Evolutionary conservation across 2,329 filamentous ascomycete species (phyloP).

Genomic region (Cephalotrichum gorgonifer): DNA sequence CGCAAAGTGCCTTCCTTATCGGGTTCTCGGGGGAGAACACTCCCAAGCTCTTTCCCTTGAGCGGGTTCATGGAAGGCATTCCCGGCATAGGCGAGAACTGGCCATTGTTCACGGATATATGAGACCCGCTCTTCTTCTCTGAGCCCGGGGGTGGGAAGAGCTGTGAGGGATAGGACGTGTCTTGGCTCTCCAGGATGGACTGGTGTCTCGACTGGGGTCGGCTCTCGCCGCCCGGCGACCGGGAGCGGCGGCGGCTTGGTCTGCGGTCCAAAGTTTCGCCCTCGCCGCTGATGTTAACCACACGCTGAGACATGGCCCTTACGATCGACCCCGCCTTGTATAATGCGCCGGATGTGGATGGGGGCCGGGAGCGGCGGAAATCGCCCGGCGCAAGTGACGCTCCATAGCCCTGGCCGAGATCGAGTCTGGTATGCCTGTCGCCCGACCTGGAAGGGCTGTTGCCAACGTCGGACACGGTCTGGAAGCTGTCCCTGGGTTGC

Average conservation of each 20-base stretch:
- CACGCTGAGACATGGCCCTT: slow-evolving; percentile 86
- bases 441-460: slow-evolving; percentile 41
- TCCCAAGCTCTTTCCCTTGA: slow-evolving; percentile 77
- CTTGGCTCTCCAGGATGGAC: slow-evolving; percentile 13
- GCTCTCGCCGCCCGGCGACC: slow-evolving; percentile 41
- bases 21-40: slow-evolving; percentile 72
- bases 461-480: slow-evolving; percentile 43
- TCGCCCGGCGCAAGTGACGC: slow-evolving; percentile 41
- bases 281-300: slow-evolving; percentile 95
- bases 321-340: slow-evolving; percentile 65
- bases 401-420: slow-evolving; percentile 35
- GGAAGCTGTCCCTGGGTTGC: slow-evolving; percentile 42
- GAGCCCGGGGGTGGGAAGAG: slow-evolving; percentile 22
- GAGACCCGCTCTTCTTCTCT: slow-evolving; percentile 30
- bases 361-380: slow-evolving; percentile 47
- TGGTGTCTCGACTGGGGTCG: slow-evolving; percentile 28
- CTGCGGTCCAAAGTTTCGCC: slow-evolving; percentile 70
- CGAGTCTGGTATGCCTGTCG: slow-evolving; percentile 24
- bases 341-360: slow-evolving; percentile 54
- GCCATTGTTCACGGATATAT: not conserved
- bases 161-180: slow-evolving; percentile 43
- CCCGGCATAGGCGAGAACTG: slow-evolving; percentile 3
- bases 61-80: slow-evolving; percentile 48
- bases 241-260: slow-evolving; percentile 50
- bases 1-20: slow-evolving; percentile 65